A percentile compares a stretch with the other conserved stretches of the same genome.
These are phyloP conservation scores for Blastobotrys parvus DNA, from an alignment of 805 yeast species.

Conservation along the genomic window DNA sequence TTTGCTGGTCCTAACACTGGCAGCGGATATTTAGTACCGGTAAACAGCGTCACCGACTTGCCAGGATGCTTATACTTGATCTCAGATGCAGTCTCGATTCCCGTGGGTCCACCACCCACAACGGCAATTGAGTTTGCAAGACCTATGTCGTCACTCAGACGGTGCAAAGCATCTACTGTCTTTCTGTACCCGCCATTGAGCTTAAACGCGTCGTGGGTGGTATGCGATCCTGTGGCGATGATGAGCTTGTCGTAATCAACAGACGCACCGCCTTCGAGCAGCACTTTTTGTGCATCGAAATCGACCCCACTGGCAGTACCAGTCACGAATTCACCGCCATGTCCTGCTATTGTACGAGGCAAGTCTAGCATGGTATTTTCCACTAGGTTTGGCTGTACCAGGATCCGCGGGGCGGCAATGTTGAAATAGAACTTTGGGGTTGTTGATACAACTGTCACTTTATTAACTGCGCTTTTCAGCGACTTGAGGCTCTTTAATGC, in stretches of 20 bases:
- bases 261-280: not conserved
- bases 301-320: slow-evolving; percentile 12
- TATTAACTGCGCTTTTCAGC: no score
- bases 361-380: not conserved
- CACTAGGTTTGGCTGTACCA: slow-evolving; percentile 11
- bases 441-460: no score
- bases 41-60: slow-evolving; percentile 23
- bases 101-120: slow-evolving; percentile 37
- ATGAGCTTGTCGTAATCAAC: slow-evolving; percentile 12
- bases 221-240: slow-evolving; percentile 17
- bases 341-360: not conserved
- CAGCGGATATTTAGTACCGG: slow-evolving; percentile 14
- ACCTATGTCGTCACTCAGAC: slow-evolving; percentile 2
- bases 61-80: slow-evolving; percentile 33
- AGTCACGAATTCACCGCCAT: slow-evolving; percentile 7
- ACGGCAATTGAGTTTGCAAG: not conserved
- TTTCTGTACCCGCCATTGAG: slow-evolving; percentile 7
- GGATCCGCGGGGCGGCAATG: slow-evolving; percentile 13
- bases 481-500: slow-evolving; percentile 2
- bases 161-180: not conserved
- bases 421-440: slow-evolving; percentile 9
- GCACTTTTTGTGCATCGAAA: slow-evolving; percentile 8
- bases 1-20: not conserved
- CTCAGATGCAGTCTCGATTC: slow-evolving; percentile 44
- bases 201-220: slow-evolving; percentile 12